Evolutionary conservation across 768 basidiomycete genomes (phyloP).

Genomic region (Phlebiopsis flavidoalba): DNA sequence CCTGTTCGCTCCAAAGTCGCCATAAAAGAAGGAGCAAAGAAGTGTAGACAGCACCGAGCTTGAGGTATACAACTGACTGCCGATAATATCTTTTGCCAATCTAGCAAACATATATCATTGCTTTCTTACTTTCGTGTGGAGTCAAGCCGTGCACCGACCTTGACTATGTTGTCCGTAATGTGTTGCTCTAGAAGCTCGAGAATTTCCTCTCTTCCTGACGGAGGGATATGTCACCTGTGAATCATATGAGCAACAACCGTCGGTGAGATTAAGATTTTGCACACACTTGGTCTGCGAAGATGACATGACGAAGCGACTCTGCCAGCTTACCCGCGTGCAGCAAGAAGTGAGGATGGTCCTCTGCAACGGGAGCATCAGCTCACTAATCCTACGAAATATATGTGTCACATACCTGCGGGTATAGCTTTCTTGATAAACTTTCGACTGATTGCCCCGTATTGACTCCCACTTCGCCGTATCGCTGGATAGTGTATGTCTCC

Average conservation of each 20-base stretch:
- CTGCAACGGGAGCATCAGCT: neutral
- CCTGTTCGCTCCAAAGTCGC: conserved; percentile 67
- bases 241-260: neutral
- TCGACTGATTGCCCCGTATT: conserved; percentile 52
- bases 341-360: neutral
- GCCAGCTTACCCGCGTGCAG: conserved; percentile 65
- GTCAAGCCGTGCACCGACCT: conserved; percentile 37
- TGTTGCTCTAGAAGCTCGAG: conserved; percentile 81
- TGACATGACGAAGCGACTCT: conserved; percentile 57
- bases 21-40: conserved; percentile 94
- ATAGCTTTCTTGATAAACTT: conserved; percentile 55
- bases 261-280: neutral
- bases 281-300: conserved; percentile 83
- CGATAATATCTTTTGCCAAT: conserved; percentile 79
- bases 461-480: conserved; percentile 61
- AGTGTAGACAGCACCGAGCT: conserved; percentile 89
- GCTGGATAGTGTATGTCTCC: conserved; percentile 71
- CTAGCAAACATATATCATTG: conserved; percentile 33
- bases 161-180: conserved; percentile 89
- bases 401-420: conserved; percentile 50
- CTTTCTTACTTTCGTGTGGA: neutral
- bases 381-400: neutral
- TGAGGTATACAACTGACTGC: conserved; percentile 93
- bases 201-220: conserved; percentile 51
- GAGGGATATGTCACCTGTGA: conserved; percentile 46